Percentiles rank a stretch among this genome's conserved stretches.
Evolutionary conservation across 2,329 filamentous ascomycete genomes (phyloP).

Genomic region (Epichloe hybrida): DNA sequence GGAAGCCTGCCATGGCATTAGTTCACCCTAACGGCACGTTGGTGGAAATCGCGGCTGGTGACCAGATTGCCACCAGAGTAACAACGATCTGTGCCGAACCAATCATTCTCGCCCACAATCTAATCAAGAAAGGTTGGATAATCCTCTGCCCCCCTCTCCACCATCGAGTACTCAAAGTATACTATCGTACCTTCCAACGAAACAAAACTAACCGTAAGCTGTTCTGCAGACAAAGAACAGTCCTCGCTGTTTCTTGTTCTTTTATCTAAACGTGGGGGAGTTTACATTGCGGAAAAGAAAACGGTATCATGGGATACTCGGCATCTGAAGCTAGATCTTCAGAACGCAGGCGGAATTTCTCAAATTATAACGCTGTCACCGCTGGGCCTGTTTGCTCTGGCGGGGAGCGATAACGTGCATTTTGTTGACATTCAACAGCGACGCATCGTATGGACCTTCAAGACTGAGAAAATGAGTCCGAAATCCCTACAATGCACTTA

Average conservation of each 20-base stretch:
- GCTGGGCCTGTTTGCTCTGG: constrained; percentile 47
- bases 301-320: constrained; percentile 35
- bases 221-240: not conserved
- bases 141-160: not conserved
- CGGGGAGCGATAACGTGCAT: constrained; percentile 44
- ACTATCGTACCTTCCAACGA: not conserved
- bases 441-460: constrained; percentile 46
- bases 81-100: constrained; percentile 38
- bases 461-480: constrained; percentile 42
- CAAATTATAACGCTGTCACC: constrained; percentile 46
- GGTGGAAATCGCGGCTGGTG: constrained; percentile 34
- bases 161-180: not conserved
- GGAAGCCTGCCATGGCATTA: constrained; percentile 39
- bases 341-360: constrained; percentile 32
- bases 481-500: constrained; percentile 49
- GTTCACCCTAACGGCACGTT: constrained; percentile 52
- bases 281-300: constrained; percentile 8
- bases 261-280: not conserved
- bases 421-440: constrained; percentile 33
- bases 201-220: not conserved
- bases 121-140: constrained; percentile 29
- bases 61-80: constrained; percentile 26
- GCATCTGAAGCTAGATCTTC: constrained; percentile 26
- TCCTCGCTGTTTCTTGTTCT: not conserved
- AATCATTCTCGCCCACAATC: constrained; percentile 34